Base-by-base conservation (phyloP, 2,329 filamentous ascomycete genomes). In the Aspergillus uvarum region DNA sequence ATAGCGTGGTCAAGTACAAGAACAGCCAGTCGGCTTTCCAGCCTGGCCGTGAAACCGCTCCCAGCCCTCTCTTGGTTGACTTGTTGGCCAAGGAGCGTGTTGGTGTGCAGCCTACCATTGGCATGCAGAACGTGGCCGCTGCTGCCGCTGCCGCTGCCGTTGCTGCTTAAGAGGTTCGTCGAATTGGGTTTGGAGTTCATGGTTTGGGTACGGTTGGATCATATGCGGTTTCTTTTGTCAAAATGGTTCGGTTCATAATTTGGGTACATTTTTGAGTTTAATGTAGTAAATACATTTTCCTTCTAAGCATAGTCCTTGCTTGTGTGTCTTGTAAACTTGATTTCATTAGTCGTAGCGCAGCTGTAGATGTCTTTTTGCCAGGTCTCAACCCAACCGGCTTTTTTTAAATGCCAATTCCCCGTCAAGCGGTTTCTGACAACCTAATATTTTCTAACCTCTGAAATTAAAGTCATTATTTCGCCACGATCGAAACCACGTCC, bases 61-160 rank as follows among this genome's bases (percentile, higher is more conserved):
- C 94, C 31, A 92, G 87, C 68, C 90, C 93, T 70, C 84, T 97
- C 60, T 84, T 98, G 75, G 89, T 96, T 22, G 94, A 98, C 75
- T 85, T 98, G 67, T 81, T 99, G 65, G 89, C 90, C 77, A 96
- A 94, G 84, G 92, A 97, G 84, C 89, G 95, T 72, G 92, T 99
- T 56, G 95, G 92, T 70, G 95, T 98, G 38, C 86, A 89, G 76
- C 87, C 89, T 26, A 85, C 87, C 54, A 80, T 89, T 61, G 87
- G 77, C 50, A 77, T 79, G 70, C 75, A 78, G 69, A 80, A 78
- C 65, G 70, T 78, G 61, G 67, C 70, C 47, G 70, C 72, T 48
- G 70, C 72, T 32, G 71, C 72, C 14, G 69, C 72, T 47, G 71
- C 72, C 11, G 71, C 72, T 48, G 72, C 66, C 21, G 61, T 65